A percentile compares a stretch with the other conserved stretches of the same genome.
phyloP scores from a whole-genome alignment of 192 early-diverging fungal species.

The Umbelopsis isabellina region DNA sequence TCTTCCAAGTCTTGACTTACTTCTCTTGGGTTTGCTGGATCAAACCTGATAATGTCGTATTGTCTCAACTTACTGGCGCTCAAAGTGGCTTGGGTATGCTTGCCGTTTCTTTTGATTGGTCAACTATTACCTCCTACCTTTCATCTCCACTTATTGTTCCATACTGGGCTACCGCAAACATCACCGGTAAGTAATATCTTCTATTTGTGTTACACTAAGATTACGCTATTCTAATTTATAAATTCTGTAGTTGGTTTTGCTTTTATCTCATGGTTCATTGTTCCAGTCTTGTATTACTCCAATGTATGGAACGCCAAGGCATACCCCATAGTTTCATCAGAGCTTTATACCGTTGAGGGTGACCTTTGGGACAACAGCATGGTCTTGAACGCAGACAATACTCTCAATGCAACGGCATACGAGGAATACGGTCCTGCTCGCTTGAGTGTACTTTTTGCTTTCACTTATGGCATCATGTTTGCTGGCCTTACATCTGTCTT shows the following conservation, averaged over 20 bases:
- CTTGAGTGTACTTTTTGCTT: slow-evolving; percentile 54
- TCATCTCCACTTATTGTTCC: slow-evolving; percentile 38
- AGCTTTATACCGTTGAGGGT: slow-evolving; percentile 41
- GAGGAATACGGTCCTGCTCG: slow-evolving; percentile 48
- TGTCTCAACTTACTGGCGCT: slow-evolving; percentile 47
- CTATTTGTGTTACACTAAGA: background rate
- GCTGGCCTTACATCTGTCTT: slow-evolving; percentile 59
- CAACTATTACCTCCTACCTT: slow-evolving; percentile 46
- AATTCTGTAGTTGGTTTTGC: slow-evolving; percentile 42
- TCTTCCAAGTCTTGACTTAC: slow-evolving; percentile 50
- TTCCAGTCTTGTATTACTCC: slow-evolving; percentile 53
- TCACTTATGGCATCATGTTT: slow-evolving; percentile 59
- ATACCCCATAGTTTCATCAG: slow-evolving; percentile 45
- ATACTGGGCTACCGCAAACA: slow-evolving; percentile 53
- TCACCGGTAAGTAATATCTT: slow-evolving; percentile 28
- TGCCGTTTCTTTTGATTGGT: slow-evolving; percentile 66
- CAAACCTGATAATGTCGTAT: slow-evolving; percentile 43
- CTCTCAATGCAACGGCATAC: slow-evolving; percentile 50
- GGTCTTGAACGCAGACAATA: slow-evolving; percentile 39
- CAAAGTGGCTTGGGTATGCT: slow-evolving; percentile 56
- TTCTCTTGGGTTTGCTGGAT: slow-evolving; percentile 61
- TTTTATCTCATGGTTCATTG: slow-evolving; percentile 52
- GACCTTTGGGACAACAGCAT: slow-evolving; percentile 33
- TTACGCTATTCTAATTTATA: background rate
- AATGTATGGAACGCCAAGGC: slow-evolving; percentile 52